A percentile compares a stretch with the other conserved stretches of the same genome.
These are phyloP conservation scores for Oxyria digyna DNA, from an alignment of 148 eudicot species.

Conservation along the genomic window DNA sequence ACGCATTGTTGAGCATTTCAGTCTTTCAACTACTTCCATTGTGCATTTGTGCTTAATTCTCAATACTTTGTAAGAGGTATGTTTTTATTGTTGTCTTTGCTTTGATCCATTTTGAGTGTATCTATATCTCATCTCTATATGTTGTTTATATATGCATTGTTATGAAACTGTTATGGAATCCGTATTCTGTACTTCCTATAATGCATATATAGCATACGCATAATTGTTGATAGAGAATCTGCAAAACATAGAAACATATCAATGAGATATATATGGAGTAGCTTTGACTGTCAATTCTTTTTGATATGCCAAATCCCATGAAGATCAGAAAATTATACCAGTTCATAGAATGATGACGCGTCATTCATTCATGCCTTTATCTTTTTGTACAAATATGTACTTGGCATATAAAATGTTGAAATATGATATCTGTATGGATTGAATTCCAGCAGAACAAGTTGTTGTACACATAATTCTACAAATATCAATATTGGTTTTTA, in stretches of 20 bases:
- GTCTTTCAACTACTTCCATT: not conserved
- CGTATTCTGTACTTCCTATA: too few relatives aligned
- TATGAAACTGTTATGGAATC: not conserved
- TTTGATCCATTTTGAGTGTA: not conserved
- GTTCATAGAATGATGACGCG: not conserved
- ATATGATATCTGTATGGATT: too few relatives aligned
- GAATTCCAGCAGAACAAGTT: not conserved
- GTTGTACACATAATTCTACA: not conserved
- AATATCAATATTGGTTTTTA: too few relatives aligned
- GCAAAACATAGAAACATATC: not conserved
- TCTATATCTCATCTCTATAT: not conserved
- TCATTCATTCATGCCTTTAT: not conserved
- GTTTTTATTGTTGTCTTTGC: not conserved
- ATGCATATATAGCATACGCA: too few relatives aligned
- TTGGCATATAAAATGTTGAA: too few relatives aligned
- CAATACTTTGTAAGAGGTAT: not conserved
- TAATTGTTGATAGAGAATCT: not conserved
- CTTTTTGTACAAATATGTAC: not conserved
- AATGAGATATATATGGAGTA: not conserved
- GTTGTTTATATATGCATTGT: not conserved
- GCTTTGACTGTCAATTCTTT: not conserved
- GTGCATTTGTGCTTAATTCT: not conserved
- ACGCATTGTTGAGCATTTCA: not conserved
- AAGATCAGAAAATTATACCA: too few relatives aligned
- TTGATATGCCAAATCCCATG: not conserved